phyloP scores from a whole-genome alignment of 2,329 filamentous ascomycete species.

The Penicillium digitatum region DNA sequence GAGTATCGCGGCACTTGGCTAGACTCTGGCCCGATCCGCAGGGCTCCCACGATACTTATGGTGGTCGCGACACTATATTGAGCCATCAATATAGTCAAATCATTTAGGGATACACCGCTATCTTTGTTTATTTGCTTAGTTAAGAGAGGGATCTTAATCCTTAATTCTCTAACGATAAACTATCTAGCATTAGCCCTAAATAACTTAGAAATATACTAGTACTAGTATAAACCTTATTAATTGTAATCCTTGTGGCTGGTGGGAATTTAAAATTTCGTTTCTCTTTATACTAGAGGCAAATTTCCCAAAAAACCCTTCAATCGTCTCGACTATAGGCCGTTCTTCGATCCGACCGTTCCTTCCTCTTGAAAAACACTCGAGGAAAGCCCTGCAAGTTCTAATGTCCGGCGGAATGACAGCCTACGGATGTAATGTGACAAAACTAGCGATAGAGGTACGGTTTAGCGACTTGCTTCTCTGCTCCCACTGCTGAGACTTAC shows the following conservation, averaged over 20 bases:
- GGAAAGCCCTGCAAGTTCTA: not conserved
- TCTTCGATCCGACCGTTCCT: not conserved
- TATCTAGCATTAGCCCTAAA: not conserved
- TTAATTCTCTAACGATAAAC: too few relatives aligned
- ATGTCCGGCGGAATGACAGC: not conserved
- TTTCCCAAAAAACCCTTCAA: not conserved
- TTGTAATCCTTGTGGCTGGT: not conserved
- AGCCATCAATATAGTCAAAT: slow-evolving; percentile 18
- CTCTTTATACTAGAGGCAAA: not conserved
- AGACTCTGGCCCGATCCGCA: not conserved
- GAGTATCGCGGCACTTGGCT: not conserved
- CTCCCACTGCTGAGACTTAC: too few relatives aligned
- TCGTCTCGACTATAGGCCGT: too few relatives aligned
- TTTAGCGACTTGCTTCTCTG: not conserved
- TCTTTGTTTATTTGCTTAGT: slow-evolving; percentile 16
- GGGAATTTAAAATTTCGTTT: not conserved
- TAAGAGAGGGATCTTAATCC: not conserved
- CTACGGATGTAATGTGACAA: not conserved
- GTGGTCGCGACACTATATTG: slow-evolving; percentile 18
- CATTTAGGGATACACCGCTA: slow-evolving; percentile 12
- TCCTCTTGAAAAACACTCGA: not conserved
- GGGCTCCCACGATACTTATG: slow-evolving; percentile 11
- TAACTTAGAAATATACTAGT: not conserved
- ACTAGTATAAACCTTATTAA: not conserved
- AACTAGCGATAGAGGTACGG: not conserved